A percentile compares a stretch with the other conserved stretches of the same genome.
Evolutionary conservation across 129 eudicot species (phyloP).

Genomic region (carrot (Daucus carota)): DH1_v3.0 NC_030381.2:45491501-45492000

Average conservation of each 20-base stretch:
- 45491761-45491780: neutral
- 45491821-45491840: neutral
- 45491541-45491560: slow-evolving; percentile 35
- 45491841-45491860: neutral
- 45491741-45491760: neutral
- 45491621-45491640: slow-evolving; percentile 88
- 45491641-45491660: slow-evolving; percentile 61
- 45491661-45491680: neutral
- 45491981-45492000: neutral
- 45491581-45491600: slow-evolving; percentile 71
- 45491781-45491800: neutral
- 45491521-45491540: slow-evolving; percentile 70
- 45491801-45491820: neutral
- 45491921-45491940: neutral
- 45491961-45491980: neutral
- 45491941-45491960: neutral
- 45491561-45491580: slow-evolving; percentile 61
- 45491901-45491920: neutral
- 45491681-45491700: neutral
- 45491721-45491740: neutral
- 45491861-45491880: neutral
- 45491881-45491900: neutral
- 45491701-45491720: neutral
- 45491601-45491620: slow-evolving; percentile 87
- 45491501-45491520: slow-evolving; percentile 22